Conservation (phyloP, 2,329 filamentous ascomycete species). For the Daldinia eschscholtzii region DNA sequence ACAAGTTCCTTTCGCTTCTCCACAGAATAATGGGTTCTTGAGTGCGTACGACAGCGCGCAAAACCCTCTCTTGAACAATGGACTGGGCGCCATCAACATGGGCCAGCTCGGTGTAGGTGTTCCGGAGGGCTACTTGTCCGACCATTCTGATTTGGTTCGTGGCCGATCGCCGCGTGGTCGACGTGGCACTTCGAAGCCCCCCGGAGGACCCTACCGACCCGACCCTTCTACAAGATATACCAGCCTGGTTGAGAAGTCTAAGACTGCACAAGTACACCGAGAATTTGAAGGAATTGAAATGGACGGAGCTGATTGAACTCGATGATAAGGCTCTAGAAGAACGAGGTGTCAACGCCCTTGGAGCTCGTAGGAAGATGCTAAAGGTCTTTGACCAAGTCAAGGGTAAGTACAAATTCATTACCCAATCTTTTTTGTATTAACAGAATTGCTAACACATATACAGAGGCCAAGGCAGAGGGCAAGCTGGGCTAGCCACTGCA, state of each 20-base stretch:
- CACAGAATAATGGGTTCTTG: slow-evolving; percentile 94
- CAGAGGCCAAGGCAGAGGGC: slow-evolving; percentile 80
- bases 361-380: slow-evolving; percentile 95
- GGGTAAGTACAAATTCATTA: slow-evolving; percentile 60
- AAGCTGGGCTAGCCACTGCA: slow-evolving; percentile 66
- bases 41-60: slow-evolving; percentile 81
- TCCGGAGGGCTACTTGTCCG: slow-evolving; percentile 90
- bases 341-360: slow-evolving; percentile 92
- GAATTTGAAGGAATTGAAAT: slow-evolving; percentile 96
- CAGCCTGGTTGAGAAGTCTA: slow-evolving; percentile 93
- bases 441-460: slow-evolving; percentile 48
- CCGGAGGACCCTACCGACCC: slow-evolving; percentile 97
- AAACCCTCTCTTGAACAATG: slow-evolving; percentile 77
- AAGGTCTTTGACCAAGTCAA: slow-evolving; percentile 99
- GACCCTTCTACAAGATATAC: slow-evolving; percentile 90
- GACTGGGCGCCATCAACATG: slow-evolving; percentile 78
- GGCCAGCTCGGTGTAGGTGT: slow-evolving; percentile 77
- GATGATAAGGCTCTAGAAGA: slow-evolving; percentile 94
- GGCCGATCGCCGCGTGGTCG: slow-evolving; percentile 93
- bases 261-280: slow-evolving; percentile 99
- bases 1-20: slow-evolving; percentile 80
- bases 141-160: slow-evolving; percentile 90
- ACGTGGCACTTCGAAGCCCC: slow-evolving; percentile 94
- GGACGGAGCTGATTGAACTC: slow-evolving; percentile 91
- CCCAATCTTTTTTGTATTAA: background rate